Base-by-base conservation (phyloP, 164 flowering plant genomes). In the Malania oleifera region DNA sequence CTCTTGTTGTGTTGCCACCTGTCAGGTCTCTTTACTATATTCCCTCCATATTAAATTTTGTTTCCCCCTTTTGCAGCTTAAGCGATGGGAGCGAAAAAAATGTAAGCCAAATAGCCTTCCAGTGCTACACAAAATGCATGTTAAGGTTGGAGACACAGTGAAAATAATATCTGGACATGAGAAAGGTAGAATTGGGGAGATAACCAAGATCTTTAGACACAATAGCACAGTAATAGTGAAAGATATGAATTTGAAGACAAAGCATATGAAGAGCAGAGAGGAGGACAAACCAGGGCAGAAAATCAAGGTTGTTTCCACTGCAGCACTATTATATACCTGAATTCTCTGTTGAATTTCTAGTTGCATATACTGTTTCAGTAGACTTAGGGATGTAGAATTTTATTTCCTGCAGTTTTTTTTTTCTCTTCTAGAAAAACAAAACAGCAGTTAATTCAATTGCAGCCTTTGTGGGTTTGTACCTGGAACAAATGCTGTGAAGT, bases 51-150 rank as follows among this genome's bases (percentile, higher is more conserved):
- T 38, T 34, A 27, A 27, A 17, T 53, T 60, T 58, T 3, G 6
- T 56, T 20, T 28, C 52, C 45, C 15, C 40, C 47, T 39, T 28
- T 44, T 63, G 60, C 85, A 90, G 97, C 79, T 93, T 19, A 93
- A 90, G 73, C 72, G 78, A 63, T 93, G 98, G 98, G 98, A 93
- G 66, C 75, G 95, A 59, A 93, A 84, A 71, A 71, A 89, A 51
- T 92, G 96, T 60, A 92, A 89, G 72, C 90, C 93, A 40, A 89
- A 92, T 76, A 81, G 98, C 63, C 95, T 89, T 29, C 98, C 96
- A 0, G 68, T 82, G 52, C 68, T 93, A 37, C 95, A 87, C 14
- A 90, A 88, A 70, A 86, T 93, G 92, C 97, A 93, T 60, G 96
- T 93, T 58, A 93, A 77, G 82, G 38, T 90, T 35, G 97, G 99